These are phyloP conservation scores for Alternaria atra DNA, from an alignment of 2,329 filamentous ascomycete species.

Conservation along the genomic window DNA sequence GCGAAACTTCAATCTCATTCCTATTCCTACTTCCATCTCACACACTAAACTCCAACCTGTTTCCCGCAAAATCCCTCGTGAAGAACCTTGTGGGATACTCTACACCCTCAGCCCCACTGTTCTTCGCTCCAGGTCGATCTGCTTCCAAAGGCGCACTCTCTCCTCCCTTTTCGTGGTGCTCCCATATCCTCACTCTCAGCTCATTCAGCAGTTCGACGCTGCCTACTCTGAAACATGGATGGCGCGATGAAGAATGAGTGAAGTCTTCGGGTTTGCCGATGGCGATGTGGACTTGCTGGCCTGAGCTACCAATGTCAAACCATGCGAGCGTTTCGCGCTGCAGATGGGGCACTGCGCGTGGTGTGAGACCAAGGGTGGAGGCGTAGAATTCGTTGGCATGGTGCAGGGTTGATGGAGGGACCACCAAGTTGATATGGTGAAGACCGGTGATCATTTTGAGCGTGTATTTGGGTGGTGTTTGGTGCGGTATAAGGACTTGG, in stretches of 20 bases:
- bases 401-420: background rate
- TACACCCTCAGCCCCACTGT: constrained; percentile 57
- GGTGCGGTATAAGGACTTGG: background rate
- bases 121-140: constrained; percentile 63
- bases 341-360: constrained; percentile 61
- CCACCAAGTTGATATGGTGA: background rate
- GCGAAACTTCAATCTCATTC: background rate
- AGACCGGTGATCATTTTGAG: background rate
- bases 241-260: background rate
- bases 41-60: constrained; percentile 53
- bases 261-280: background rate
- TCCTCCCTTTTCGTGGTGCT: constrained; percentile 60
- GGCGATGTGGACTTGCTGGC: constrained; percentile 60
- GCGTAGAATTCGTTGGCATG: background rate
- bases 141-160: constrained; percentile 62
- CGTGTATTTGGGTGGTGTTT: background rate
- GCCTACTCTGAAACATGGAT: background rate
- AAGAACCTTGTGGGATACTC: constrained; percentile 72
- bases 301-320: constrained; percentile 61
- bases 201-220: background rate
- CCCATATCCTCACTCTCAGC: constrained; percentile 18
- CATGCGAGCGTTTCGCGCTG: constrained; percentile 65
- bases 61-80: constrained; percentile 58
- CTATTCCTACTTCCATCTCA: constrained; percentile 16
- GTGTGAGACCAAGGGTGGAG: constrained; percentile 59